phyloP scores from a whole-genome alignment of 345 rosid species.

The Psidium guajava region DNA sequence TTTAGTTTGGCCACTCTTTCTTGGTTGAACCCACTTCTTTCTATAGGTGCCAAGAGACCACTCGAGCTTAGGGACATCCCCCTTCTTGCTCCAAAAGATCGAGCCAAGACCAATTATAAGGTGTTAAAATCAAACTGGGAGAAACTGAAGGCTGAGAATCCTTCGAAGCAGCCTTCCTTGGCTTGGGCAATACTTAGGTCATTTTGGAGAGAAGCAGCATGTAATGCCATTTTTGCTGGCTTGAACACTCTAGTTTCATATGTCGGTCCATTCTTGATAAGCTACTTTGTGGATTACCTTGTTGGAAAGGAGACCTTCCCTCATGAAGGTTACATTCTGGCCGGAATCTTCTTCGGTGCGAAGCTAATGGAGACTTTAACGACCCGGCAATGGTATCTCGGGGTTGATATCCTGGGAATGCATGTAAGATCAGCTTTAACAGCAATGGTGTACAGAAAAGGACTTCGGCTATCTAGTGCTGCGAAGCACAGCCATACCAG shows the following conservation, averaged over 20 bases:
- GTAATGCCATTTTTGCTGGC: conserved; percentile 88
- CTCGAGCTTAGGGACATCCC: conserved; percentile 98
- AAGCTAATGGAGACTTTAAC: conserved; percentile 93
- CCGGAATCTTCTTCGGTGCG: conserved; percentile 84
- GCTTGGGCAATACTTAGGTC: conserved; percentile 84
- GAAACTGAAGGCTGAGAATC: conserved; percentile 60
- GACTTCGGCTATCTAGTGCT: conserved; percentile 79
- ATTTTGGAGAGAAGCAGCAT: conserved; percentile 94
- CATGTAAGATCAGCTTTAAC: conserved; percentile 98
- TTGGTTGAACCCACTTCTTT: conserved; percentile 93
- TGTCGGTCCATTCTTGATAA: conserved; percentile 92
- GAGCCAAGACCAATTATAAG: conserved; percentile 86
- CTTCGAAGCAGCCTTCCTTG: conserved; percentile 75
- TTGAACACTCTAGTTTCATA: conserved; percentile 87
- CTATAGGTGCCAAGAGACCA: conserved; percentile 85
- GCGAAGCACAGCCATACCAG: conserved; percentile 94
- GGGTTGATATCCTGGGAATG: conserved; percentile 98
- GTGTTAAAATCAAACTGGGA: conserved; percentile 84
- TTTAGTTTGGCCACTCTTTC: conserved; percentile 80
- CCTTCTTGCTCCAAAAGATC: conserved; percentile 75
- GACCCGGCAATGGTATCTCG: conserved; percentile 98
- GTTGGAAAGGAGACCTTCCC: conserved; percentile 80
- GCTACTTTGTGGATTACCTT: conserved; percentile 91
- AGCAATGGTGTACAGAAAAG: conserved; percentile 90
- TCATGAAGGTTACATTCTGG: conserved; percentile 93